A percentile compares a stretch with the other conserved stretches of the same genome.
Conservation (phyloP, 768 basidiomycete genomes). For the Coprinopsis sp. region DNA sequence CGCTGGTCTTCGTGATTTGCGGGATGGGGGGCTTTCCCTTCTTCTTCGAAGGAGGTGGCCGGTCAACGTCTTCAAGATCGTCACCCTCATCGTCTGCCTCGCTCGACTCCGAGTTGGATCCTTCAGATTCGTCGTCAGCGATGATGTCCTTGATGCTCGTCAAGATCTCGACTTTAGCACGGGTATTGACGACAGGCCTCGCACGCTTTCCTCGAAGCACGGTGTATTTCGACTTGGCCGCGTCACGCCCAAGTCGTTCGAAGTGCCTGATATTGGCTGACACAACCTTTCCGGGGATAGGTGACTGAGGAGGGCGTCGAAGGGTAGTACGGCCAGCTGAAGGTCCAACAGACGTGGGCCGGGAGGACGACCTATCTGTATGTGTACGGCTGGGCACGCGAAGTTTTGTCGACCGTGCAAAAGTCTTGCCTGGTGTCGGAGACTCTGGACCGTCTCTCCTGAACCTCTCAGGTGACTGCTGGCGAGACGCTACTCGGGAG, state of each 20-base stretch:
- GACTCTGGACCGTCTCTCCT: constrained; percentile 41
- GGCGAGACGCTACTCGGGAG: constrained; percentile 58
- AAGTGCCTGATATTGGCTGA: constrained; percentile 88
- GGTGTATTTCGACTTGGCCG: constrained; percentile 74
- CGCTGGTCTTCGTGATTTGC: constrained; percentile 12
- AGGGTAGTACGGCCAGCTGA: constrained; percentile 44
- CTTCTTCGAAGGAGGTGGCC: constrained; percentile 19
- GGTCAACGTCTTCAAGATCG: constrained; percentile 40
- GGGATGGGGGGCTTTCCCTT: neutral
- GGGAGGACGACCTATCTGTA: constrained; percentile 41
- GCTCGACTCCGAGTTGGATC: constrained; percentile 59
- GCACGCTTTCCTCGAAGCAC: constrained; percentile 83
- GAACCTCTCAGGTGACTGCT: constrained; percentile 73
- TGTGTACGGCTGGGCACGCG: constrained; percentile 22
- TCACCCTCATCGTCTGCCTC: constrained; percentile 56
- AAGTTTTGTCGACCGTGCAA: constrained; percentile 35
- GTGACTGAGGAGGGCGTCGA: constrained; percentile 39
- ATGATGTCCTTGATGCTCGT: constrained; percentile 89
- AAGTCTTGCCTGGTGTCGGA: constrained; percentile 31
- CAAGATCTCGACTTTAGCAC: constrained; percentile 83
- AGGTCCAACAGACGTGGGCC: constrained; percentile 35
- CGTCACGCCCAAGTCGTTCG: constrained; percentile 75
- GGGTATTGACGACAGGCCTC: constrained; percentile 85
- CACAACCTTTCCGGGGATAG: constrained; percentile 65
- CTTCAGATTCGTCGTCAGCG: constrained; percentile 62